Base-by-base conservation (phyloP, 371 early-diverging fungal species). In the Thermomucor indicae-seudaticae region DNA sequence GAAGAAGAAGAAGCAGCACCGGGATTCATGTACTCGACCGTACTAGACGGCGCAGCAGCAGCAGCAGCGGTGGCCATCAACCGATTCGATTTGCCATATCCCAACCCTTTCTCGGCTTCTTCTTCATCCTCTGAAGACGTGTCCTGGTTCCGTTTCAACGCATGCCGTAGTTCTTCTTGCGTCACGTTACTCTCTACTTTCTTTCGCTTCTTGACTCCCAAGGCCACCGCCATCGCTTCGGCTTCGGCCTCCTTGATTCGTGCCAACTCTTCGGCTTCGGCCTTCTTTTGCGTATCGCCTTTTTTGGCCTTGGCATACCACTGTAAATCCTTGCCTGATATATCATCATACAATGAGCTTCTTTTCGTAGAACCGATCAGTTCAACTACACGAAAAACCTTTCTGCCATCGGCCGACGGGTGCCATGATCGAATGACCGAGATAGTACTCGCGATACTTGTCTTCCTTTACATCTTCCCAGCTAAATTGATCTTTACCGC, bases 381-480 rank as follows among this genome's bases (percentile, higher is more conserved):
- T 8, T 10, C 4, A 19, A 35, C 7, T 32, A n/a, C 7, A 1
- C 23, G 2, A 30, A 39, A n/a, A 65, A 72, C 77, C 75, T 60
- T 79, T 67, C 45, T 81, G 79, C 79, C 79, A 81, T 16, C 76
- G 73, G 19, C 93, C 93, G 0, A 91, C 89, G 6, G 91, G 86
- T 0, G 93, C 93, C 60, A 79, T 80, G 17, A 92, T 51, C 2
- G 90, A 89, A 67, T 92, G 88, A 10, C 93, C 93, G 14, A 92
- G 78, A 62, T 92, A 92, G 63, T 89, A 88, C 73, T 89, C 90
- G 37, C 93, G 78, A 62, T 90, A 72, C 55, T 89, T 88, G 60
- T 92, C 90, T 44, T 85, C 83, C 59, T 90, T 89, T 27, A 89
- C 92, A 43, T 84, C 82, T 30, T 83, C 83, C 84, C 84, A 84